Evolutionary conservation across 345 rosid species (phyloP), one percentile per base, ranked within the genome.

Genomic region (Melastoma malabathricum): DNA sequence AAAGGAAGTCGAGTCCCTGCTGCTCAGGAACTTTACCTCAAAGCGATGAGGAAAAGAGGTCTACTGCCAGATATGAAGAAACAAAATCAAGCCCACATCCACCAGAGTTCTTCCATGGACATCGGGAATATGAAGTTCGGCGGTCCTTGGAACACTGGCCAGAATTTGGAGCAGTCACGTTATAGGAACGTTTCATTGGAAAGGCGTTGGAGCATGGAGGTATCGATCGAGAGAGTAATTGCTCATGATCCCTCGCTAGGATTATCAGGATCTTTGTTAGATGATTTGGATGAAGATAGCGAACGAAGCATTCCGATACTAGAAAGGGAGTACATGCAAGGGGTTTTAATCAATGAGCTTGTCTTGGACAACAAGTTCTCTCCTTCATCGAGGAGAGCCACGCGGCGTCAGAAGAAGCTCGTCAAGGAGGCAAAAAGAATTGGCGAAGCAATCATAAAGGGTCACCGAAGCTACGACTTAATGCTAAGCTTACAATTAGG

Each of bases 191-290:
- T 87, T 62, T 80, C 95, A 60, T 63, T 92, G 51, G 89, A 87
- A 62, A 80, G 98, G 66, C 86, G 95, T 29, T 87, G 95, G 98
- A 92, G 98, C 69, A 94, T 87, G 59, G 96, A 92, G 72, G 98
- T 87, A 18, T 81, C 95, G 50, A 79, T 92, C 46, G 98, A 92
- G 78, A 92, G 87, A 60, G 93, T 82, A 68, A 92, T 92, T 50
- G 95, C 84, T 50, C 84, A 82, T 67, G 87, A 68, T 74, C 72
- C 79, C 44, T 80, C 89, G 9, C 8, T 44, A 22, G 63, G 56
- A 19, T 52, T 77, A 51, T 68, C 81, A 18, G 81, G 73, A 18
- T 64, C 81, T 12, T 56, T 60, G 48, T 55, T 63, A 46, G 86
- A 71, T 47, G 66, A 79, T 15, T 52, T 48, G 55, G 72, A 67